Base-by-base conservation (phyloP, 805 yeast species). In the Priceomyces haplophilus region DNA sequence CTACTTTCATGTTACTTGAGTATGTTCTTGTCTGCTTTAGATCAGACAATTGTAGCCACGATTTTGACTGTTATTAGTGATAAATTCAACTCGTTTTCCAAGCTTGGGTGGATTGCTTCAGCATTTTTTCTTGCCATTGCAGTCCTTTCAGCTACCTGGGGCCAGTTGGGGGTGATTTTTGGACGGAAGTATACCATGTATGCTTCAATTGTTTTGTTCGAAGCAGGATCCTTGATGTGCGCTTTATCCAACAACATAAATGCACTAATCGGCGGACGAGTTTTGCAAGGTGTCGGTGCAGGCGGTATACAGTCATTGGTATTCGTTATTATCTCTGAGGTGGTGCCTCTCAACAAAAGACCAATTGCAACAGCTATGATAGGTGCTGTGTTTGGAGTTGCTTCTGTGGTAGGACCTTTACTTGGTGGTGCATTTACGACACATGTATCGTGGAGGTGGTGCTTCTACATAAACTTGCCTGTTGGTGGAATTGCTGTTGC, bases 361-460 rank as follows among this genome's bases (percentile, higher is more conserved):
- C 62, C 77, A 0, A 41, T 67, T 37, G 54, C 63, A 3, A 58
- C 68, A 51, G 60, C 68, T 4, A 41, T 61, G 3, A 47, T 69
- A n/a, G 70, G 73, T 3, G 51, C 62, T 13, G 63, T 67, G 1
- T 78, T 72, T 54, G 73, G 76, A 0, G 58, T 75, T 4, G 72
- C 82, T 1, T 66, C 78, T 3, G 77, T 77, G 4, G 50, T 69
- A 16, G 88, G 88, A 0, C 88, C 88, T 0, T 58, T 80, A 17
- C 55, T 83, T 17, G 88, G 88, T 11, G 88, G 88, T 36, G 80
- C 79, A 0, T 75, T 83, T 45, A 72, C 85, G 1, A 56, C 75
- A 2, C 61, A 72, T 37, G 77, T 71, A 7, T 59, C 77, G n/a
- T 83, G 89, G 88, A 69, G 88, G 54, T 83, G 89, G 88, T 78